These are phyloP conservation scores for Setaria viridis DNA, from an alignment of 202 grass and related monocot species.

Conservation along the genomic window DNA sequence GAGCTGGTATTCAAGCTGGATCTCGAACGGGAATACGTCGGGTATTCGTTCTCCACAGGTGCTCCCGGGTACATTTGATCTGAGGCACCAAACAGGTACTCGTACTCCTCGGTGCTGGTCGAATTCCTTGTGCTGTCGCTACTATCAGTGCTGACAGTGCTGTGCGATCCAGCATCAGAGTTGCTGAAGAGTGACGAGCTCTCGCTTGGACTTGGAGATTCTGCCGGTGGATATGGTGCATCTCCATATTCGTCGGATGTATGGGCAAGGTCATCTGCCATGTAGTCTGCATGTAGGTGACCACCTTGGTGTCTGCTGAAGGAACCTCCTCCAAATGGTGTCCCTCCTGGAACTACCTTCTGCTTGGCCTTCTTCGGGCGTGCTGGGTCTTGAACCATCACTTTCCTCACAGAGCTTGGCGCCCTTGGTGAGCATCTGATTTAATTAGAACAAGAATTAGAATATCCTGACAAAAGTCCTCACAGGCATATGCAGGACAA, in stretches of 20 bases:
- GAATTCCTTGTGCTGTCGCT: slow-evolving; percentile 85
- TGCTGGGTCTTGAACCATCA: slow-evolving; percentile 45
- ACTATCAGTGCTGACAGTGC: slow-evolving; percentile 82
- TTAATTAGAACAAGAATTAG: slow-evolving; percentile 35
- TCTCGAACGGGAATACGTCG: slow-evolving; percentile 29
- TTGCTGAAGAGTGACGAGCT: slow-evolving; percentile 87
- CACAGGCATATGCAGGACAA: background rate
- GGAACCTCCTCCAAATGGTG: slow-evolving; percentile 33
- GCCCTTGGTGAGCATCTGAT: slow-evolving; percentile 86
- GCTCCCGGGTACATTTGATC: slow-evolving; percentile 44
- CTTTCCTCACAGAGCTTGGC: slow-evolving; percentile 68
- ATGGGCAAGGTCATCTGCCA: slow-evolving; percentile 15
- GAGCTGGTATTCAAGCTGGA: slow-evolving; percentile 54
- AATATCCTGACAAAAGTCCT: slow-evolving; percentile 19
- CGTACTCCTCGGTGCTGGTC: slow-evolving; percentile 77
- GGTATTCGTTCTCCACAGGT: slow-evolving; percentile 41
- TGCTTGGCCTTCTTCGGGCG: slow-evolving; percentile 46
- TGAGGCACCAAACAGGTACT: slow-evolving; percentile 53
- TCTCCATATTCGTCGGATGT: slow-evolving; percentile 45
- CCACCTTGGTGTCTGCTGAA: slow-evolving; percentile 38
- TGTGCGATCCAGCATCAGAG: slow-evolving; percentile 66
- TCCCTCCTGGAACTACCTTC: slow-evolving; percentile 31
- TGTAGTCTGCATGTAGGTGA: slow-evolving; percentile 17
- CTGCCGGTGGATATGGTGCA: slow-evolving; percentile 39
- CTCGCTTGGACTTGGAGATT: slow-evolving; percentile 81